Percentiles rank a stretch among this genome's conserved stretches.
Evolutionary conservation across 139 green algal genomes (phyloP).

Genomic region (Spirogloea muscicola): DNA sequence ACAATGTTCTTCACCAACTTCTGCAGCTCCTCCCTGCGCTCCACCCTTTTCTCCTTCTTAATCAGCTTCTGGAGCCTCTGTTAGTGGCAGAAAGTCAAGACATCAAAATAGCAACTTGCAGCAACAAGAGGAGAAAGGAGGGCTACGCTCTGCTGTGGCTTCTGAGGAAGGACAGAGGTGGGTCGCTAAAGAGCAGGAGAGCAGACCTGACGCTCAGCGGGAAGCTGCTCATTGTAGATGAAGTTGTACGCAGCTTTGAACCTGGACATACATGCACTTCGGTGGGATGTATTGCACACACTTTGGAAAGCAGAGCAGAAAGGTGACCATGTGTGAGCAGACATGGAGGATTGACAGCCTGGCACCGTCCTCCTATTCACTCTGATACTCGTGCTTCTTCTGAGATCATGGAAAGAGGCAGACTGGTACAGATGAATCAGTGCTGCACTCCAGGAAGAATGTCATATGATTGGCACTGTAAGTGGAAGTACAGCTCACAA

Average conservation of each 20-base stretch:
- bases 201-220: slow-evolving; percentile 55
- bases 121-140: no score
- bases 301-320: background rate
- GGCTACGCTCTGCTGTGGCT: no score
- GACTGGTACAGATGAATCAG: background rate
- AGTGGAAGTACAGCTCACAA: background rate
- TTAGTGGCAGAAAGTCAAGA: background rate
- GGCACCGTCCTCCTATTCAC: no score
- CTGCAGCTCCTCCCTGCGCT: slow-evolving; percentile 34
- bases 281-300: no score
- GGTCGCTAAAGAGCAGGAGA: background rate
- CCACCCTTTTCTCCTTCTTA: slow-evolving; percentile 54
- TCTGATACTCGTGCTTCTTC: no score
- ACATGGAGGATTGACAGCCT: no score
- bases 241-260: slow-evolving; percentile 75
- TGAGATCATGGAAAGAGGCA: background rate
- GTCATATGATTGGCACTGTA: background rate
- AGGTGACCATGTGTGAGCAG: background rate
- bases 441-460: background rate
- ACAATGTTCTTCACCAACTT: slow-evolving; percentile 32
- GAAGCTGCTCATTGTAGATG: slow-evolving; percentile 78
- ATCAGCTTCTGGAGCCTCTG: slow-evolving; percentile 19
- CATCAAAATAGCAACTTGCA: no score
- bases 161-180: background rate
- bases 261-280: slow-evolving; percentile 29